Percentiles rank a stretch among this genome's conserved stretches.
phyloP scores from a whole-genome alignment of 2,329 filamentous ascomycete genomes.

The Aspergillus intermedius region DNA sequence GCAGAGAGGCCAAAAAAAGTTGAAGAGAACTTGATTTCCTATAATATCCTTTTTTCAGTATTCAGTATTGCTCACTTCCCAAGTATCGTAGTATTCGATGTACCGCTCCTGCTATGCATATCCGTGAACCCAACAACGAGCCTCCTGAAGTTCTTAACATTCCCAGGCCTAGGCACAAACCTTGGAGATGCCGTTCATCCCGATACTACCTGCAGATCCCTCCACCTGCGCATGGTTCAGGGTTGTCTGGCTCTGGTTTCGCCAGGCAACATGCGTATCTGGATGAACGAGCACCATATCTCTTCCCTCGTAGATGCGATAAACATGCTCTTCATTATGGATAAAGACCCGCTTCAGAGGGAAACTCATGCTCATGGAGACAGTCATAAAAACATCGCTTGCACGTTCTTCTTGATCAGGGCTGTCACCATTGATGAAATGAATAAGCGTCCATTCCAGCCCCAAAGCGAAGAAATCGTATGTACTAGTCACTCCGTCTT shows the following conservation, averaged over 20 bases:
- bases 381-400: not conserved
- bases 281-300: constrained; percentile 22
- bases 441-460: constrained; percentile 14
- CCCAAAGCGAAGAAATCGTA: constrained; percentile 20
- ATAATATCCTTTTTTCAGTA: not conserved
- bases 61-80: not conserved
- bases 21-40: not conserved
- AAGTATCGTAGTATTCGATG: not conserved
- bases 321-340: constrained; percentile 14
- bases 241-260: not conserved
- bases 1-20: not conserved
- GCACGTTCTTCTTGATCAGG: not conserved
- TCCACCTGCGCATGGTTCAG: not conserved
- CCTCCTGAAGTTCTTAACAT: not conserved
- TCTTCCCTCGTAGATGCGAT: constrained; percentile 15
- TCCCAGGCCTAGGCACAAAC: not conserved
- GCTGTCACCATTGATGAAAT: constrained; percentile 9
- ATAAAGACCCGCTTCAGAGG: constrained; percentile 3
- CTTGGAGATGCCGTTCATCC: not conserved
- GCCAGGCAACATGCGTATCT: constrained; percentile 25
- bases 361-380: constrained; percentile 1
- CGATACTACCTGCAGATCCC: not conserved
- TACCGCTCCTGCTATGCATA: not conserved
- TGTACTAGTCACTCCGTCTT: constrained; percentile 19
- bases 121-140: not conserved